Conservation (phyloP, 1,139 yeast genomes). For the Candida dubliniensis region DNA sequence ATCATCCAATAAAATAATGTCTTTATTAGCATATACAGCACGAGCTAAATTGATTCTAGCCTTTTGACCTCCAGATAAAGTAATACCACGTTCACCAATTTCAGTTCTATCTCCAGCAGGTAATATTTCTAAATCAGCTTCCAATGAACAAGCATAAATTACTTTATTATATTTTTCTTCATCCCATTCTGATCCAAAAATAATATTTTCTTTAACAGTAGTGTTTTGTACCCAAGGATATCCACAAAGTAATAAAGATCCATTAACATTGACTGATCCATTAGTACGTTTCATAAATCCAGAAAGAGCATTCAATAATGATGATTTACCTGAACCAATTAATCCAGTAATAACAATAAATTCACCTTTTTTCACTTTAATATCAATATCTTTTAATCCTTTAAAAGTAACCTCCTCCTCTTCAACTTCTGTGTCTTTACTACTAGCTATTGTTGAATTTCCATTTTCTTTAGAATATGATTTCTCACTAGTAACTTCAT, state of each 20-base stretch:
- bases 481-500: constrained; percentile 6
- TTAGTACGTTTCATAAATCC: constrained; percentile 52
- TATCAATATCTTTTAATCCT: constrained; percentile 20
- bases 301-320: constrained; percentile 53
- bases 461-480: constrained; percentile 8
- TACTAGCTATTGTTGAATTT: constrained; percentile 3
- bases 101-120: constrained; percentile 49
- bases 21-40: constrained; percentile 43
- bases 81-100: constrained; percentile 51
- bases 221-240: constrained; percentile 50
- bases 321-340: constrained; percentile 73
- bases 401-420: constrained; percentile 10
- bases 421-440: constrained; percentile 1
- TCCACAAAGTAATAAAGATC: constrained; percentile 47
- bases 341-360: constrained; percentile 70
- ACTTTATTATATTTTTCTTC: constrained; percentile 28
- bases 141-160: constrained; percentile 37
- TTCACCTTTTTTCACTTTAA: constrained; percentile 45
- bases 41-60: constrained; percentile 49
- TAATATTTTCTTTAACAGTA: constrained; percentile 41
- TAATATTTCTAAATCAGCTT: constrained; percentile 36
- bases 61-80: constrained; percentile 52
- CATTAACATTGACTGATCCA: constrained; percentile 43
- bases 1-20: constrained; percentile 45
- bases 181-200: constrained; percentile 32